phyloP scores from a whole-genome alignment of 345 rosid genomes.

The Odontarrhena argentea region DNA sequence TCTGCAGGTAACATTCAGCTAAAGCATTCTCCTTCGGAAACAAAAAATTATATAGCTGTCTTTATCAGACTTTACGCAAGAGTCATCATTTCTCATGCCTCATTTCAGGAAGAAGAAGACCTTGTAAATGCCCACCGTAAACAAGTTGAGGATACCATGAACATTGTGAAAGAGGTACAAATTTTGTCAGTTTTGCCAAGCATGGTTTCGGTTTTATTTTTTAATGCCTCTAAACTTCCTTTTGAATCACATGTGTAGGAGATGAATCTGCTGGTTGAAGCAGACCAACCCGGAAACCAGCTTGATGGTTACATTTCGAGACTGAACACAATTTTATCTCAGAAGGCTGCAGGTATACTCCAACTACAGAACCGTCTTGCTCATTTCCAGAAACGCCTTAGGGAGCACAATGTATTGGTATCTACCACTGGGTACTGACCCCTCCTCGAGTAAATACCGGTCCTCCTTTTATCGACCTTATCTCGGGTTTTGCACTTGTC shows the following conservation, averaged over 20 bases:
- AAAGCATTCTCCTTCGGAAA: constrained; percentile 5
- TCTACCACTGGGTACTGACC: constrained; percentile 67
- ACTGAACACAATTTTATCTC: constrained; percentile 74
- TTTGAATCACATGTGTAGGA: constrained; percentile 55
- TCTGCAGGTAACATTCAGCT: constrained; percentile 58
- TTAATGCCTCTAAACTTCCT: not conserved
- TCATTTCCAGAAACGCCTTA: constrained; percentile 82
- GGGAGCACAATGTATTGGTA: constrained; percentile 87
- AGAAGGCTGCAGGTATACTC: constrained; percentile 85
- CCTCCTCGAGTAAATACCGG: constrained; percentile 28
- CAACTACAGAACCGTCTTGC: constrained; percentile 81
- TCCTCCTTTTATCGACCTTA: constrained; percentile 40
- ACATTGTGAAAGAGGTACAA: constrained; percentile 87
- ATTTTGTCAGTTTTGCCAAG: constrained; percentile 7
- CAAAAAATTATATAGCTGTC: not conserved
- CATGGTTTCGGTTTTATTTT: not conserved
- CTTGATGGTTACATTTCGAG: constrained; percentile 74
- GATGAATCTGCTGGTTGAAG: constrained; percentile 89
- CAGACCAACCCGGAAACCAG: constrained; percentile 97
- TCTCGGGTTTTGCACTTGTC: constrained; percentile 32
- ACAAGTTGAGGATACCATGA: constrained; percentile 96
- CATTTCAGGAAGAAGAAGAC: constrained; percentile 90
- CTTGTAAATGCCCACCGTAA: constrained; percentile 93
- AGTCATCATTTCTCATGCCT: constrained; percentile 21
- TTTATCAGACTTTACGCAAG: constrained; percentile 13